Percentiles rank a stretch among this genome's conserved stretches.
These are phyloP conservation scores for Kwoniella heveanensis DNA, from an alignment of 768 basidiomycete genomes.

Conservation along the genomic window DNA sequence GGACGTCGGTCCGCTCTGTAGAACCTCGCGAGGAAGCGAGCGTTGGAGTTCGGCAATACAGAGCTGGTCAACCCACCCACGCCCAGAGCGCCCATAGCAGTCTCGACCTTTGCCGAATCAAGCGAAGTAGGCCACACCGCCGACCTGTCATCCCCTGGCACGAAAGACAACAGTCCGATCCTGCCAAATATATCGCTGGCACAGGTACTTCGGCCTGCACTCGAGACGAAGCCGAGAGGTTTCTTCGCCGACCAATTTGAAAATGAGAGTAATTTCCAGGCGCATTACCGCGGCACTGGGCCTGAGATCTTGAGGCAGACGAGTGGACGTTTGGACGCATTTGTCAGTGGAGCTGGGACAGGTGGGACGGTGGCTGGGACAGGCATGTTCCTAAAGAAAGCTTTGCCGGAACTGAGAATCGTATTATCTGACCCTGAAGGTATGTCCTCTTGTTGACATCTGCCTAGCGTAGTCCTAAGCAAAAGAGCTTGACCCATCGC, in stretches of 20 bases:
- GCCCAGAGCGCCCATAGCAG: conserved; percentile 36
- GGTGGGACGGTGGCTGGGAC: conserved; percentile 91
- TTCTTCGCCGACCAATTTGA: conserved; percentile 96
- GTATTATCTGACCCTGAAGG: conserved; percentile 86
- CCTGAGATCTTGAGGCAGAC: conserved; percentile 96
- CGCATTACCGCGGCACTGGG: conserved; percentile 85
- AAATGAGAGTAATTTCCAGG: conserved; percentile 86
- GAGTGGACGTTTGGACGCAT: conserved; percentile 75
- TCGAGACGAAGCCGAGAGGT: conserved; percentile 64
- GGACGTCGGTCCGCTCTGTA: conserved; percentile 54
- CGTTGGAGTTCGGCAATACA: conserved; percentile 68
- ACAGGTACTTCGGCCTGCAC: conserved; percentile 21
- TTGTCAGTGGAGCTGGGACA: conserved; percentile 92
- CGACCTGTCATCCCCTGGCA: not conserved
- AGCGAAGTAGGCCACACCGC: conserved; percentile 58
- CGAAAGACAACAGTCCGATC: not conserved
- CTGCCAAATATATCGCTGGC: conserved; percentile 2
- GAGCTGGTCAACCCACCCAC: conserved; percentile 52
- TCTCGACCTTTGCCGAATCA: conserved; percentile 58
- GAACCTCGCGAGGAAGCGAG: conserved; percentile 85
- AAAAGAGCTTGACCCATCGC: too few relatives aligned
- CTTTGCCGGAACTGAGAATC: conserved; percentile 67
- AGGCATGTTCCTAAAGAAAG: conserved; percentile 76
- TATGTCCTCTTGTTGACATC: conserved; percentile 8
- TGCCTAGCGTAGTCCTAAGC: too few relatives aligned